Conservation (phyloP, 202 grass and related monocot species). For the Alloteropsis angusta region DNA sequence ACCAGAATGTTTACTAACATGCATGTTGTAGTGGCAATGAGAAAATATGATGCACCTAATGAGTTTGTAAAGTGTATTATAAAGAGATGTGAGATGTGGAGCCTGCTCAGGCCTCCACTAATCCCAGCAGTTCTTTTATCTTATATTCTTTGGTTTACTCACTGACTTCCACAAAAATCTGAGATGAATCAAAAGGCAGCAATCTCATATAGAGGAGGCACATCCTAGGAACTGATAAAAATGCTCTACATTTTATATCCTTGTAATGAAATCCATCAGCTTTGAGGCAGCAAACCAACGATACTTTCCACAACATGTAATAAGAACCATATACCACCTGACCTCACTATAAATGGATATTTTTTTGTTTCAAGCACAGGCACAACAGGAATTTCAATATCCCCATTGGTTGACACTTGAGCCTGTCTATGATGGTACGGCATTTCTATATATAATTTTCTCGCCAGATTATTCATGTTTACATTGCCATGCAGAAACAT, state of each 20-base stretch:
- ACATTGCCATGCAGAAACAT: not conserved
- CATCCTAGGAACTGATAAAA: not conserved
- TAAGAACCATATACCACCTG: not conserved
- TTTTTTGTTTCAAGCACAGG: not conserved
- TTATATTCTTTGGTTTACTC: not conserved
- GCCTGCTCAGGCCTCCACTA: not conserved
- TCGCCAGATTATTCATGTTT: not conserved
- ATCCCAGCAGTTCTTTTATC: not conserved
- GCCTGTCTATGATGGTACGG: not conserved
- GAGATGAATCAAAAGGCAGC: not conserved
- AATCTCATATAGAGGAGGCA: not conserved
- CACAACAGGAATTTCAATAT: not conserved
- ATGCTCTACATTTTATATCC: not conserved
- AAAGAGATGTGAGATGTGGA: slow-evolving; percentile 1
- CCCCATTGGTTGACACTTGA: not conserved
- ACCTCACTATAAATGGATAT: not conserved
- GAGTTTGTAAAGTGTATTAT: slow-evolving; percentile 1
- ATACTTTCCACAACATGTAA: not conserved
- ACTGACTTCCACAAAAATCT: not conserved
- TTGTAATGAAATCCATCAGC: not conserved
- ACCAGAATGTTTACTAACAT: not conserved
- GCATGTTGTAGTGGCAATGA: not conserved
- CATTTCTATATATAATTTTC: slow-evolving; percentile 2
- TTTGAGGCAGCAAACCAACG: not conserved
- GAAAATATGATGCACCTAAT: not conserved